A percentile compares a stretch with the other conserved stretches of the same genome.
phyloP scores from a whole-genome alignment of 257 asterid species.

The Nicotiana sylvestris region DNA sequence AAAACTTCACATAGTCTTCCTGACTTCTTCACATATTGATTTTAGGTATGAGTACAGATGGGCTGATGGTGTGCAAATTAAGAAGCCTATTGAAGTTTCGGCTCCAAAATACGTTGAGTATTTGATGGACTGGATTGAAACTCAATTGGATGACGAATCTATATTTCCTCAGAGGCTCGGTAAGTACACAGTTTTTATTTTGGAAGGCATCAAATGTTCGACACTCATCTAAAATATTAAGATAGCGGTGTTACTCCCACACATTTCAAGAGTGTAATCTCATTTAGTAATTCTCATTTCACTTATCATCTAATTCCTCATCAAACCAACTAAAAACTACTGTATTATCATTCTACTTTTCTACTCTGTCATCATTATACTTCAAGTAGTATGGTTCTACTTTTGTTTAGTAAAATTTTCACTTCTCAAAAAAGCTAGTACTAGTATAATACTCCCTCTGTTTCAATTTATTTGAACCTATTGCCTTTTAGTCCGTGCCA shows the following conservation, averaged over 20 bases:
- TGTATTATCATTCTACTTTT: background rate
- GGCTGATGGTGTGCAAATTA: constrained; percentile 90
- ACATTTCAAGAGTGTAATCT: background rate
- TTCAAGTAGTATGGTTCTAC: background rate
- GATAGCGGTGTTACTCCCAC: background rate
- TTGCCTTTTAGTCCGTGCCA: too few relatives aligned
- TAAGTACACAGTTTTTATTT: constrained; percentile 18
- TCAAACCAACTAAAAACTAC: background rate
- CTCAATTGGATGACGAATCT: constrained; percentile 81
- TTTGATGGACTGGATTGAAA: constrained; percentile 92
- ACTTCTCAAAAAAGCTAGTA: background rate
- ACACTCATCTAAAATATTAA: background rate
- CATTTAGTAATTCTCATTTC: background rate
- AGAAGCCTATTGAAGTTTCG: constrained; percentile 90
- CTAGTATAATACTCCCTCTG: background rate
- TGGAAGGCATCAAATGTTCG: background rate
- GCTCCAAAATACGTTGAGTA: constrained; percentile 93
- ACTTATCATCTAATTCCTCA: background rate
- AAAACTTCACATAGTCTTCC: background rate
- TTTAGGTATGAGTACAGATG: constrained; percentile 85
- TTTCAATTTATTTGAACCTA: too few relatives aligned
- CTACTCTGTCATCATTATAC: background rate
- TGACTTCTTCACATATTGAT: background rate
- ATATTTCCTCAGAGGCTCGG: constrained; percentile 89
- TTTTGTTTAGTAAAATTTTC: background rate